Base-by-base conservation (phyloP, 352 stramenopile species). In the Phytophthora megakarya region DNA sequence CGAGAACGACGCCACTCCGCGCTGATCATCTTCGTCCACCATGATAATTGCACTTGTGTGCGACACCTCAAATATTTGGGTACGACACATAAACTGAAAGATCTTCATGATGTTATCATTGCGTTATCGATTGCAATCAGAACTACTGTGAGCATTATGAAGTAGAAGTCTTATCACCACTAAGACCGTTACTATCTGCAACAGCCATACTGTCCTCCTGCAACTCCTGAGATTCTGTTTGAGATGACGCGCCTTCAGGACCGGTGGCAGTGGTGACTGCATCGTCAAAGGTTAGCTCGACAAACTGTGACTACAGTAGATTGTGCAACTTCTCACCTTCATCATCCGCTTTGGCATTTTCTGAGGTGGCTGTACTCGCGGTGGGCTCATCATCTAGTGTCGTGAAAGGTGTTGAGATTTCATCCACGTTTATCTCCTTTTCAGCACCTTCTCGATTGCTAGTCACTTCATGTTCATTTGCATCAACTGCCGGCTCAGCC, bases 1-100 rank as follows among this genome's bases (percentile, higher is more conserved):
- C 54, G 69, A 67, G 61, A 85, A 93, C 39, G 82, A 90, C 58
- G 78, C 72, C 49, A 90, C 62, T 28, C 51, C 63, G 33, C 19
- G 51, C 44, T 72, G 35, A 1, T 45, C 30, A 38, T 35, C 45
- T 22, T 39, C 9, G 25, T 49, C 5, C 23, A 37, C 4, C 30
- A 35, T 35, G 9, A 32, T 32, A 44, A 56, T 32, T 56, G 81
- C 77, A 73, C 75, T 23, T 32, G 26, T 32, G 26, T 32, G 26
- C 5, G 5, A 32, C 9, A 32, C 26, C 26, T 32, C 9, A 32
- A 4, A 32, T 32, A n/a, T n/a, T n/a, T n/a, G n/a, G n/a, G n/a
- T n/a, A n/a, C n/a, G n/a, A n/a, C n/a, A n/a, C n/a, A n/a, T n/a
- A n/a, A n/a, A n/a, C n/a, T n/a, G n/a, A n/a, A n/a, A n/a, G n/a